Evolutionary conservation across 305 asterid species (phyloP), one percentile per base, ranked within the genome.

Genomic region (Nicotiana rustica): DNA sequence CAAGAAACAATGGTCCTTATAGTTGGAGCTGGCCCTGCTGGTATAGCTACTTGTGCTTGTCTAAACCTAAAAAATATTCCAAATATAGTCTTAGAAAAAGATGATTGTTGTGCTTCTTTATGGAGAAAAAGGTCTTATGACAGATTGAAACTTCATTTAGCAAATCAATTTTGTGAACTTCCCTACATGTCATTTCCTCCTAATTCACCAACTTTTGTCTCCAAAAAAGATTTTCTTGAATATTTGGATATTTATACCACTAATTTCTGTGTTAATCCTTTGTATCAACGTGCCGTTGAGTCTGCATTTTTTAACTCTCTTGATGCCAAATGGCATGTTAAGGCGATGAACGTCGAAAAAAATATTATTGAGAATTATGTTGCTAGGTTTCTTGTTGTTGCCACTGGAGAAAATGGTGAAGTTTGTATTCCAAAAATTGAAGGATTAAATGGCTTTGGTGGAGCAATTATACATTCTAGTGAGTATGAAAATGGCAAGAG

Each of bases 21-120:
- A 2, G 86, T 92, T 3, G 94, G 92, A 3, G 93, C 91, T 5
- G 94, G 97, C 1, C 95, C 92, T 2, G 88, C 95, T 0, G 95
- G 97, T 15, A 25, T 93, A n/a, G 91, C 94, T 47, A 85, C 90
- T 0, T 82, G 91, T 2, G 92, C 92, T 4, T 90, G 94, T 31
- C 85, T 91, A 10, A 93, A 88, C 85, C 47, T 66, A 0, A 18
- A 84, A 12, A 82, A 80, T 18, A 86, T 89, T 10, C 90, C 92
- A 1, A 90, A 92, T 84, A 86, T 92, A 13, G 84, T 93, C 6
- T 59, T 93, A 0, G 95, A 92, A 29, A 89, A 60, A 62, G 94
- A 91, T 69, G 88, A 88, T 25, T 86, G 88, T 2, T 70, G 75
- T n/a, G 96, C 93, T 41, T 89, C 95, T 10, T 83, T 91, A 1